Percentiles rank a stretch among this genome's conserved stretches.
These are phyloP conservation scores for Diutina pseudorugosa DNA, from an alignment of 1,139 yeast genomes.

Conservation along the genomic window DNA sequence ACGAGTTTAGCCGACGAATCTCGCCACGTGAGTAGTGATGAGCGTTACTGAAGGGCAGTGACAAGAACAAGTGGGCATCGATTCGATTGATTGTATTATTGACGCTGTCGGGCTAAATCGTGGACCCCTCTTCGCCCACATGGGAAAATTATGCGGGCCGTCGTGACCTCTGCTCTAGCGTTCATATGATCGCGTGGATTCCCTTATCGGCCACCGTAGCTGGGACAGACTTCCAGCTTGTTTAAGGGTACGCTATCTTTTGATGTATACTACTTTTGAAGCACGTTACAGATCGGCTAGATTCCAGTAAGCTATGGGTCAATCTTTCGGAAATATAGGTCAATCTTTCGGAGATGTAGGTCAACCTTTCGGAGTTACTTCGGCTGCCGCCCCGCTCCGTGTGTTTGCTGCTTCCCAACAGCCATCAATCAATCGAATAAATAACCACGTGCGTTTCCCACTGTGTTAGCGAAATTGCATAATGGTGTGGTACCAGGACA, in stretches of 20 bases:
- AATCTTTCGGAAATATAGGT: too few species aligned
- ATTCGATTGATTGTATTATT: too few species aligned
- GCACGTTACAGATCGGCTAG: too few species aligned
- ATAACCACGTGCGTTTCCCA: neutral
- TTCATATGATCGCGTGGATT: neutral
- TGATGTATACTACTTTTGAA: too few species aligned
- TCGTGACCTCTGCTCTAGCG: neutral
- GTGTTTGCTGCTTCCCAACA: neutral
- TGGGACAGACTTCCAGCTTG: too few species aligned
- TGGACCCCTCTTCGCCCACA: neutral
- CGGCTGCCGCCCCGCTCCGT: neutral
- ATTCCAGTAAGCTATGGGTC: too few species aligned
- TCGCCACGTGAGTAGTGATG: neutral
- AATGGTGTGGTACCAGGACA: constrained; percentile 2
- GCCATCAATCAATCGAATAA: neutral
- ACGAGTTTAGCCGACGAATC: neutral
- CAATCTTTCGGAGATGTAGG: neutral
- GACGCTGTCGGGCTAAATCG: neutral
- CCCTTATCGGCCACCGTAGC: too few species aligned
- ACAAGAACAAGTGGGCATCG: too few species aligned
- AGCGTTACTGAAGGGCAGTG: too few species aligned
- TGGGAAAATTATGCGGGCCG: neutral
- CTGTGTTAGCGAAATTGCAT: neutral
- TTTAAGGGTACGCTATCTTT: too few species aligned
- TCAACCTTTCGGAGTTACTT: neutral